These are phyloP conservation scores for Symbiotaphrina buchneri DNA, from an alignment of 495 filamentous ascomycete genomes.

Conservation along the genomic window DNA sequence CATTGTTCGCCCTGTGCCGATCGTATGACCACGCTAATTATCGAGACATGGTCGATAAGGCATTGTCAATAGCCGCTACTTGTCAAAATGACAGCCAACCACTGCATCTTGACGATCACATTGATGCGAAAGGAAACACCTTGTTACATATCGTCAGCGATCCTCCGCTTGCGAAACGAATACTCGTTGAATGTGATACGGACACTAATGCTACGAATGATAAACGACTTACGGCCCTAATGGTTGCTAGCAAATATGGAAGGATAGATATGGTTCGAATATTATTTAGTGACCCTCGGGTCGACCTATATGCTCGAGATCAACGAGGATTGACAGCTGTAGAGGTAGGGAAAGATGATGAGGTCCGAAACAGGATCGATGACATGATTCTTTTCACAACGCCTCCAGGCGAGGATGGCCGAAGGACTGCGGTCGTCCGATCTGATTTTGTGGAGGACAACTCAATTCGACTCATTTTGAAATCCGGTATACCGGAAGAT, in stretches of 20 bases:
- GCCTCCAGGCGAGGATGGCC: slow-evolving; percentile 43
- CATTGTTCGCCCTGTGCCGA: slow-evolving; percentile 79
- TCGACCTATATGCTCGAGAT: slow-evolving; percentile 71
- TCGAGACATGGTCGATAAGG: slow-evolving; percentile 59
- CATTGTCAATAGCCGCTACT: slow-evolving; percentile 46
- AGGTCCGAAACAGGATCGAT: slow-evolving; percentile 88
- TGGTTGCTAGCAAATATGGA: slow-evolving; percentile 99
- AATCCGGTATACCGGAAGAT: slow-evolving; percentile 59
- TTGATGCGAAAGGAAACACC: slow-evolving; percentile 85
- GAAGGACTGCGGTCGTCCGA: slow-evolving; percentile 84
- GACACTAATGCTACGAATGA: slow-evolving; percentile 94
- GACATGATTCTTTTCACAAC: slow-evolving; percentile 72
- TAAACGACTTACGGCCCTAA: slow-evolving; percentile 82
- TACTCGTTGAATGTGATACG: slow-evolving; percentile 65
- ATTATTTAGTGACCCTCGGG: slow-evolving; percentile 67
- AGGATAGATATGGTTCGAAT: slow-evolving; percentile 79
- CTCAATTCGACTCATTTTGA: slow-evolving; percentile 77
- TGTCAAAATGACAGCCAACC: slow-evolving; percentile 56
- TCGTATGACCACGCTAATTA: slow-evolving; percentile 91
- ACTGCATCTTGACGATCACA: slow-evolving; percentile 79
- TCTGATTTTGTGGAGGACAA: slow-evolving; percentile 97
- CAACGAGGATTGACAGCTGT: slow-evolving; percentile 80
- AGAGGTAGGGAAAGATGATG: slow-evolving; percentile 94
- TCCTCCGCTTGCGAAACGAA: slow-evolving; percentile 45
- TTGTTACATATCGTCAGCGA: slow-evolving; percentile 85